Evolutionary conservation across 352 stramenopile species (phyloP), one percentile per base, ranked within the genome.

Genomic region (Pythium myriotylum): DNA sequence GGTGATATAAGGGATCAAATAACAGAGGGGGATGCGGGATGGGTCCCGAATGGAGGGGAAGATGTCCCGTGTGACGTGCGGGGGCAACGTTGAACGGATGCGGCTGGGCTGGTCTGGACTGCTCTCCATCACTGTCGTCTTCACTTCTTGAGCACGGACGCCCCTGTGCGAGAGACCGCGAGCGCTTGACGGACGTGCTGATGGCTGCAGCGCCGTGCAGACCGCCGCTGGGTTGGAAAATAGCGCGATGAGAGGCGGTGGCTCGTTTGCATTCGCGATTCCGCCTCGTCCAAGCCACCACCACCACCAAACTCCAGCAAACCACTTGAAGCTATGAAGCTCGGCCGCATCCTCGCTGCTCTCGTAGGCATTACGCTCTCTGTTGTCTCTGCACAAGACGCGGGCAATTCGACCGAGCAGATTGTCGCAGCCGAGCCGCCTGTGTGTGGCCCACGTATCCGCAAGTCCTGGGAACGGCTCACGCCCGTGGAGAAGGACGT

Each of bases 401-500:
- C n/a, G 5, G 29, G 29, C 29, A 35, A 35, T 10, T 35, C 29
- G 16, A 59, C 33, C 0, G 50, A 58, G 22, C 61, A 62, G 29
- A 39, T 42, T 1, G 6, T 43, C n/a, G 8, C 40, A 20, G 17
- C 26, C 0, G n/a, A 14, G 10, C 42, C 16, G 1, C n/a, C 40
- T 4, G 12, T 35, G 13, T 95, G 86, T 39, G 82, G 83, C 1
- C 79, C 80, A 4, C 85, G 87, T 16, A 87, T 94, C 29, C 84
- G 87, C 20, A 89, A 86, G 62, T 74, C 87, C 16, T 96, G 87
- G 87, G 82, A 94, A 3, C 45, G 61, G 12, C 53, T 92, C 54
- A 69, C 79, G 9, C 68, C 65, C 6, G 29, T 62, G 5, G 86
- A 96, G 59, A 92, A 92, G 57, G 68, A 81, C 0, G 12, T 92